These are phyloP conservation scores for Nicotiana otophora DNA, from an alignment of 257 asterid species.

Conservation along the genomic window DNA sequence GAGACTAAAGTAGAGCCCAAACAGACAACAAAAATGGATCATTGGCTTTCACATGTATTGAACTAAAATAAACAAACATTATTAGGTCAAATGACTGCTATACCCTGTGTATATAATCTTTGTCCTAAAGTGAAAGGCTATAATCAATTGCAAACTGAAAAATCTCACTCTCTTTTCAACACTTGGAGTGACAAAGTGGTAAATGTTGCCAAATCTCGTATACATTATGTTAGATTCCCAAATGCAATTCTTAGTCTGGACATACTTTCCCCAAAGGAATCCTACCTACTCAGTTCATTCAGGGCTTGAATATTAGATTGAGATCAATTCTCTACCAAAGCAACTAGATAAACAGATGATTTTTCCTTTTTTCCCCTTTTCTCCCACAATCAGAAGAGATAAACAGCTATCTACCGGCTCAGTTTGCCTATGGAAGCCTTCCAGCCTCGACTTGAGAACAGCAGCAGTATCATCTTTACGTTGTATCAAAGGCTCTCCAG, in stretches of 20 bases:
- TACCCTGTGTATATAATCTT: background rate
- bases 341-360: constrained; percentile 8
- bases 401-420: constrained; percentile 47
- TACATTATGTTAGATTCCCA: background rate
- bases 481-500: constrained; percentile 88
- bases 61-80: background rate
- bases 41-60: background rate
- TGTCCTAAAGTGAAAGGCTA: background rate
- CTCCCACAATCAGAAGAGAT: background rate
- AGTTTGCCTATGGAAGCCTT: constrained; percentile 88
- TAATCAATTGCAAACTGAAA: background rate
- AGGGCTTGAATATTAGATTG: background rate
- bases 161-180: background rate
- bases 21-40: background rate
- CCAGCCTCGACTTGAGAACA: constrained; percentile 94
- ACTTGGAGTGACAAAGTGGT: background rate
- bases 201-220: background rate
- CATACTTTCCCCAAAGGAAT: background rate
- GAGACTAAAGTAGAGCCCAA: background rate
- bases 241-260: background rate
- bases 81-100: background rate
- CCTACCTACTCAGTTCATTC: background rate
- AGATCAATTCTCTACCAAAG: background rate
- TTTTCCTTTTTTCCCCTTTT: background rate
- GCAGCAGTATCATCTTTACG: constrained; percentile 95